Base-by-base conservation (phyloP, 2,329 filamentous ascomycete species). In the Penicillium crustosum region DNA sequence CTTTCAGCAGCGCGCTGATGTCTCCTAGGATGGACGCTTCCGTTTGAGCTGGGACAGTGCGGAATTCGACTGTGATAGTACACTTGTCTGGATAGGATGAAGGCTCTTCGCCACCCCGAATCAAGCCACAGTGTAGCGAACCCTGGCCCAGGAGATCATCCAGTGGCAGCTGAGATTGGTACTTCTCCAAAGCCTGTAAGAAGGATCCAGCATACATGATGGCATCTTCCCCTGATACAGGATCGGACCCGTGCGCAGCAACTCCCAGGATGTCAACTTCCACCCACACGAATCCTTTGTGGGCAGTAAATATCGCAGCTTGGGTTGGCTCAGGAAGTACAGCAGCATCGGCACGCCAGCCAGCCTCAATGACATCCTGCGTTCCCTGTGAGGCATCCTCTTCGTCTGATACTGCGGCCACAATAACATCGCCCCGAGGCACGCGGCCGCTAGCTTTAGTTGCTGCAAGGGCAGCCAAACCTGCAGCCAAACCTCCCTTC, bases 321-420 rank as follows among this genome's bases (percentile, higher is more conserved):
- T 72, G 67, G 0, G 80, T 83, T 0, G 82, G 79, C 55, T 83
- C 82, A 1, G 70, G 74, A 2, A 84, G 75, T 1, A 85, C 68
- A 6, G 82, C 82, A 0, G 70, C 82, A 54, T 84, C 81, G 1
- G 82, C 80, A 31, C 72, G 72, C 82, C 82, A 85, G 1, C 82
- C 82, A 2, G 81, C 80, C 12, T 70, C 71, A 1, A 85, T 65
- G 0, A 84, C 61, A 41, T 83, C 74, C 57, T 79, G 76, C 0
- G 82, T 85, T 1, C 82, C 82, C 12, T 80, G 78, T 29, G 79
- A 82, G 5, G 71, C 66, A 42, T 75, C 75, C 60, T 85, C 83
- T 53, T 85, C 82, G 43, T 85, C 82, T 0, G 82, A 78, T 3
- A 85, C 82, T 1, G 78, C 82, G 0, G 82, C 74, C 6, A 85